phyloP scores from a whole-genome alignment of 1,284 basidiomycete species.

The Pseudozyma tsukubaensis region DNA sequence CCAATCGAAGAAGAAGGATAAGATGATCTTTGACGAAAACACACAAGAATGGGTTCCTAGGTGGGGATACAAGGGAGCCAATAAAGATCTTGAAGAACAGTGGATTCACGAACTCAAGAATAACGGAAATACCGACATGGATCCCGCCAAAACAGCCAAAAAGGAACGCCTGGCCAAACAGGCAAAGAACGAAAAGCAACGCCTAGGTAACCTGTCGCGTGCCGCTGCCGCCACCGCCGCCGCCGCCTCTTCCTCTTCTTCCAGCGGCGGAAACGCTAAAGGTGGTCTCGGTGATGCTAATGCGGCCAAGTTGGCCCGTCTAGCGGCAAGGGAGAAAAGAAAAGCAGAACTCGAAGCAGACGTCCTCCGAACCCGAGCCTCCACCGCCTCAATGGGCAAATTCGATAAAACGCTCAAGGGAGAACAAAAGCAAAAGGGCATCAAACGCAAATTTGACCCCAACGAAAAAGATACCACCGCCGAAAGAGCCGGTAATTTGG shows the following conservation, averaged over 20 bases:
- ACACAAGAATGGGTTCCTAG: constrained; percentile 89
- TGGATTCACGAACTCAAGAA: constrained; percentile 92
- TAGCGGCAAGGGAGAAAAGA: constrained; percentile 72
- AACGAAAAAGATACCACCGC: constrained; percentile 76
- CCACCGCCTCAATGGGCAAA: constrained; percentile 90
- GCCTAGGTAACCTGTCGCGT: constrained; percentile 81
- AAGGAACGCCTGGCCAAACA: constrained; percentile 82
- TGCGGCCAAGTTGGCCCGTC: constrained; percentile 49
- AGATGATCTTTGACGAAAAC: constrained; percentile 93
- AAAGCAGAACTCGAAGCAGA: constrained; percentile 82
- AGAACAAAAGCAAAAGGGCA: constrained; percentile 79
- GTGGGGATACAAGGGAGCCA: constrained; percentile 85
- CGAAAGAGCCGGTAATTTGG: constrained; percentile 81
- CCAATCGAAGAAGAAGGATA: constrained; percentile 78
- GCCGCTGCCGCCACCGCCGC: constrained; percentile 23
- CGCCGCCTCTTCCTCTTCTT: neutral
- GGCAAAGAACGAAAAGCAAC: constrained; percentile 86
- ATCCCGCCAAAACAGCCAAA: constrained; percentile 82
- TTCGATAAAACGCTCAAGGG: constrained; percentile 88
- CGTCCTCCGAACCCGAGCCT: constrained; percentile 81
- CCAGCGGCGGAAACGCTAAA: neutral
- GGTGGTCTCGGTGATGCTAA: constrained; percentile 40
- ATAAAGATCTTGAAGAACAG: constrained; percentile 86
- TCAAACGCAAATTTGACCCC: constrained; percentile 94
- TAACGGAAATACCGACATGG: constrained; percentile 78